Percentiles rank a stretch among this genome's conserved stretches.
These are phyloP conservation scores for Glarea lozoyensis DNA, from an alignment of 495 filamentous ascomycete species.

Conservation along the genomic window DNA sequence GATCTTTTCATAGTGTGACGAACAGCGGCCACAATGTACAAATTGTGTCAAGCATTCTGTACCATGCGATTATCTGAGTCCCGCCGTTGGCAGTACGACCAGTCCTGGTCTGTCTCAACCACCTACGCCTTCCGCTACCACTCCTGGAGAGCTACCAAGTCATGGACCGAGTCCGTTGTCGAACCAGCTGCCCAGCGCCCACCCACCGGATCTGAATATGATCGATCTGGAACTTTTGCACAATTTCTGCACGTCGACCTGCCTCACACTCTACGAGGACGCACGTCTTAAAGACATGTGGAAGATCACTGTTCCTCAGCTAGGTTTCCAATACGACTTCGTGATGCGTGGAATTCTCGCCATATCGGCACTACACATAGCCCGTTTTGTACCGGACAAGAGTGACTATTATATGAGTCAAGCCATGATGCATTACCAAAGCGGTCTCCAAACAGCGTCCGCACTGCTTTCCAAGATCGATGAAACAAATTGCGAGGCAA, in stretches of 20 bases:
- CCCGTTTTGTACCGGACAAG: slow-evolving; percentile 30
- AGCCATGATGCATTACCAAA: slow-evolving; percentile 40
- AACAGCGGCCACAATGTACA: slow-evolving; percentile 28
- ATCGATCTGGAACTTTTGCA: slow-evolving; percentile 31
- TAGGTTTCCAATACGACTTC: slow-evolving; percentile 41
- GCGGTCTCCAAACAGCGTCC: slow-evolving; percentile 36
- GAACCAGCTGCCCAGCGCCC: no score
- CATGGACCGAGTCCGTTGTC: no score
- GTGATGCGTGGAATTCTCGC: slow-evolving; percentile 45
- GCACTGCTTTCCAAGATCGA: slow-evolving; percentile 35
- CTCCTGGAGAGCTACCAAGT: no score
- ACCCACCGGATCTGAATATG: slow-evolving; percentile 18
- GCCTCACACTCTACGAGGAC: slow-evolving; percentile 26
- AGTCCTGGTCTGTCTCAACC: neutral
- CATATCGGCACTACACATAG: slow-evolving; percentile 44
- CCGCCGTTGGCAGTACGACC: neutral
- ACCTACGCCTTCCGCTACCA: no score
- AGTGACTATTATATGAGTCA: slow-evolving; percentile 37
- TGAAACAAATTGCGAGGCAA: slow-evolving; percentile 39
- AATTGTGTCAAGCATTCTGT: slow-evolving; percentile 31
- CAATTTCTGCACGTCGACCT: slow-evolving; percentile 29
- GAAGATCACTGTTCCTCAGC: slow-evolving; percentile 24
- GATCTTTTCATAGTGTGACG: slow-evolving; percentile 24
- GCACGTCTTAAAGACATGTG: slow-evolving; percentile 24
- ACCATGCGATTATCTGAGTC: slow-evolving; percentile 26